A percentile compares a stretch with the other conserved stretches of the same genome.
Evolutionary conservation across 1,139 yeast genomes (phyloP).

Genomic region (Lodderomyces jiufengensis): DNA sequence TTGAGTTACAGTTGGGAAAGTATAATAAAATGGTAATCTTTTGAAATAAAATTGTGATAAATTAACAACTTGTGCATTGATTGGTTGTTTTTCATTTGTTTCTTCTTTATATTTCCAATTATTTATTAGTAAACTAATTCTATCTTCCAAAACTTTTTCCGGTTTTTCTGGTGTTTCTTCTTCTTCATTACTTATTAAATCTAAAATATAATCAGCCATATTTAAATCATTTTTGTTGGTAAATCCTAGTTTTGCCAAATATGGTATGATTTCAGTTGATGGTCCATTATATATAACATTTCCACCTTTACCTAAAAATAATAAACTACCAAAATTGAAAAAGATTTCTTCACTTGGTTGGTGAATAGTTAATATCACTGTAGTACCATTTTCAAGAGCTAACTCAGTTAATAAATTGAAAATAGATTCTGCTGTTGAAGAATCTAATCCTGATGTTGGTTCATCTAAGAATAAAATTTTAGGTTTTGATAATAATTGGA

Average conservation of each 20-base stretch:
- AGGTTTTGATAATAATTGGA: slow-evolving; percentile 70
- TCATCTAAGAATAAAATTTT: slow-evolving; percentile 74
- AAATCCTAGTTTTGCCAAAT: slow-evolving; percentile 44
- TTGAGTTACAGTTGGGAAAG: slow-evolving; percentile 28
- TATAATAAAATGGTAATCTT: slow-evolving; percentile 21
- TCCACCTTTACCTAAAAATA: slow-evolving; percentile 73
- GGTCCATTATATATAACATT: slow-evolving; percentile 54
- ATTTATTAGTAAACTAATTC: slow-evolving; percentile 35
- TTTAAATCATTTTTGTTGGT: slow-evolving; percentile 58
- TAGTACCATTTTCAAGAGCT: slow-evolving; percentile 56
- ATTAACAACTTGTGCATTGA: slow-evolving; percentile 17
- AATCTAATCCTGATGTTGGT: slow-evolving; percentile 86
- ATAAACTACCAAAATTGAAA: slow-evolving; percentile 58
- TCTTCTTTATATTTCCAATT: slow-evolving; percentile 28
- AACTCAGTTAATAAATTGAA: slow-evolving; percentile 56
- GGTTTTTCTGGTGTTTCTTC: slow-evolving; percentile 15
- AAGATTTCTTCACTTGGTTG: slow-evolving; percentile 76
- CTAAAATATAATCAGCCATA: slow-evolving; percentile 71
- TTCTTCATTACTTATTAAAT: slow-evolving; percentile 52
- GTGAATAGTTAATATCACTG: slow-evolving; percentile 76
- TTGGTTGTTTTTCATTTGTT: background rate
- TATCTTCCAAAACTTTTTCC: slow-evolving; percentile 19
- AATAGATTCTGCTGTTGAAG: slow-evolving; percentile 70
- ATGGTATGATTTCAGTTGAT: slow-evolving; percentile 37
- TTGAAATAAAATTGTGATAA: slow-evolving; percentile 19